Evolutionary conservation across 2,329 filamentous ascomycete species (phyloP).

Genomic region (Acrocalymma vagum): DNA sequence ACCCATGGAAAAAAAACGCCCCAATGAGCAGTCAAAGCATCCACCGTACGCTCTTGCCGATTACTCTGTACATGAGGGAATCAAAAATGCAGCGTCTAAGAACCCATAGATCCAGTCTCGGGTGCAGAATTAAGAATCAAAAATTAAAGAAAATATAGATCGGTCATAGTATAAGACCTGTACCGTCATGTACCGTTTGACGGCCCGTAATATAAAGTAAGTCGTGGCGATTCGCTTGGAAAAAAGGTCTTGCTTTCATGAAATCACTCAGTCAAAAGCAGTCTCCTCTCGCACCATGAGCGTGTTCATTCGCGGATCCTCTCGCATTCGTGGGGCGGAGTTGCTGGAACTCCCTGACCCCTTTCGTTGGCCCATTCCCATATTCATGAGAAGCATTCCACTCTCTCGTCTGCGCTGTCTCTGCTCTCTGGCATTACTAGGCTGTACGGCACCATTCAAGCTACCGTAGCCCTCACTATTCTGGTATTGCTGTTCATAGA

Average conservation of each 20-base stretch:
- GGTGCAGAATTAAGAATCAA: conserved; percentile 36
- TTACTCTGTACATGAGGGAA: conserved; percentile 12
- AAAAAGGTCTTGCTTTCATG: too few relatives aligned
- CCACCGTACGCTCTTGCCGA: conserved; percentile 2
- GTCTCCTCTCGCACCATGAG: conserved; percentile 39
- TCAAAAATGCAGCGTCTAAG: conserved; percentile 11
- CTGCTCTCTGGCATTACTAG: conserved; percentile 36
- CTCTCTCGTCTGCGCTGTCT: conserved; percentile 46
- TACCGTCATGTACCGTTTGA: conserved; percentile 1
- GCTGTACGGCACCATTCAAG: conserved; percentile 40
- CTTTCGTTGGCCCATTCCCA: conserved; percentile 47
- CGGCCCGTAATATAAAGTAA: neutral
- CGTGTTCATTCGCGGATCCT: conserved; percentile 29
- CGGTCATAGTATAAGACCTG: neutral
- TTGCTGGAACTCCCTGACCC: conserved; percentile 37
- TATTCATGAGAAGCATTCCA: conserved; percentile 50
- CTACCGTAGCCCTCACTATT: conserved; percentile 42
- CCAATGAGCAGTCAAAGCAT: conserved; percentile 6
- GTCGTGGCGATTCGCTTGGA: neutral
- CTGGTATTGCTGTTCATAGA: conserved; percentile 38
- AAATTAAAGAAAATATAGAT: conserved; percentile 34
- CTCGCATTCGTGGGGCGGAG: conserved; percentile 40
- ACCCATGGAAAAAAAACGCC: conserved; percentile 3
- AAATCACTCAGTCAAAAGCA: conserved; percentile 44
- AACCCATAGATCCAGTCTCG: conserved; percentile 36